Base-by-base conservation (phyloP, 1,139 yeast genomes). In the Nakaseomyces nivariensis region DNA sequence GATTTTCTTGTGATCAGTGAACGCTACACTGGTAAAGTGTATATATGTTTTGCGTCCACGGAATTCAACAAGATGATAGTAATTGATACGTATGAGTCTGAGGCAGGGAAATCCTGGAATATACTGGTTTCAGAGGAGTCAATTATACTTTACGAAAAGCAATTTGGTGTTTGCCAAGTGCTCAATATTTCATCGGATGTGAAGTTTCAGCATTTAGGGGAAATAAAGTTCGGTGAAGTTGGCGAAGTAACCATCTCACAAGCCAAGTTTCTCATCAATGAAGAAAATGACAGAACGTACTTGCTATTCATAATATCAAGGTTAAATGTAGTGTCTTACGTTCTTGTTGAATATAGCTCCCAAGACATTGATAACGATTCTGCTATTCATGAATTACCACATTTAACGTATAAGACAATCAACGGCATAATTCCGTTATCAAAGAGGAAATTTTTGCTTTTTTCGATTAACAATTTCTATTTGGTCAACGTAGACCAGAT, bases 401-500 rank as follows among this genome's bases (percentile, higher is more conserved):
- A 41, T 13, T 26, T 41, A 4, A 27, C 25, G 1, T 13, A 29
- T 24, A 29, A 41, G 11, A 22, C 25, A 17, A 41, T 41, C 24
- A 27, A 41, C 3, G 44, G 34, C 11, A 27, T 41, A n/a, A 41
- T 41, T 13, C 44, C 44, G 10, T 26, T 41, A 13, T 13, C 34
- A 1, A 27, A 29, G 10, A 27, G 34, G 25, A 41, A 41, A 27
- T 41, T 27, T 26, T 4, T 41, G 13, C 24, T 41, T 8, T 41
- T 13, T 26, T n/a, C 44, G 10, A 29, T 41, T 27, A 27, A 41
- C 44, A 27, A 36, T 4, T 43, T 47, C 6, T 49, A 53, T 3
- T 32, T 62, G 3, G 51, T 63, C 2, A 57, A 62, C 9, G 61
- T 62, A 1, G 58, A 59, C 40, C 66, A 63, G 49, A 54, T 63